Conservation (phyloP, 2,329 filamentous ascomycete genomes). For the Ophiostoma quercus region DNA sequence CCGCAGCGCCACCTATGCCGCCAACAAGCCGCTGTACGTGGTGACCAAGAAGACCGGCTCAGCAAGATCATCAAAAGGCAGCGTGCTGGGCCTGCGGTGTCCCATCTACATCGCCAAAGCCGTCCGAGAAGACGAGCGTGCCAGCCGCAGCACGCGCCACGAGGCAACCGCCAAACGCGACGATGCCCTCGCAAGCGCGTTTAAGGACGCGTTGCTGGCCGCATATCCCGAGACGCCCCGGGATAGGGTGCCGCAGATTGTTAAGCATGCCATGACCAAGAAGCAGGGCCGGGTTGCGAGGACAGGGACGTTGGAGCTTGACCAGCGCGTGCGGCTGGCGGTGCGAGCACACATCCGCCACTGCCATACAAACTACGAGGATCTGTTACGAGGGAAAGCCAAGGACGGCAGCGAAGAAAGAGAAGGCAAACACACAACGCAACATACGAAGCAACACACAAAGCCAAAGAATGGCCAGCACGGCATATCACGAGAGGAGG, state of each 20-base stretch:
- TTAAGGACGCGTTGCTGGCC: slow-evolving; percentile 35
- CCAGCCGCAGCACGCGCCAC: slow-evolving; percentile 34
- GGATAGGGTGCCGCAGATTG: slow-evolving; percentile 33
- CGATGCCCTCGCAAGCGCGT: slow-evolving; percentile 32
- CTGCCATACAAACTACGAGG: slow-evolving; percentile 44
- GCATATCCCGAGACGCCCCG: slow-evolving; percentile 41
- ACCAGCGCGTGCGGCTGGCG: slow-evolving; percentile 41
- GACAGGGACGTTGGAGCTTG: slow-evolving; percentile 36
- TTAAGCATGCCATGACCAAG: slow-evolving; percentile 38
- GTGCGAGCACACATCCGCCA: slow-evolving; percentile 48
- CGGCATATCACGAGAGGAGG: slow-evolving; percentile 23
- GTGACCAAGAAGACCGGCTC: slow-evolving; percentile 29
- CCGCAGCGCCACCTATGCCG: slow-evolving; percentile 36
- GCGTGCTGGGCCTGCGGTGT: slow-evolving; percentile 38
- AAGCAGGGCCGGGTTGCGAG: slow-evolving; percentile 47
- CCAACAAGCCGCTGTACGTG: slow-evolving; percentile 35
- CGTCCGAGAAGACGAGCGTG: slow-evolving; percentile 32
- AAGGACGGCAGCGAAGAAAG: not conserved
- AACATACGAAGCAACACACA: not conserved
- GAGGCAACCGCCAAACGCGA: slow-evolving; percentile 36
- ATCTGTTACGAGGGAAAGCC: slow-evolving; percentile 31
- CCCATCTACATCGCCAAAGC: slow-evolving; percentile 33
- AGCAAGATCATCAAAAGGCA: slow-evolving; percentile 18
- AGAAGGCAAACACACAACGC: not conserved
- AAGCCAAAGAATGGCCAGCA: not conserved